These are phyloP conservation scores for Choiromyces venosus DNA, from an alignment of 495 filamentous ascomycete genomes.

Conservation along the genomic window DNA sequence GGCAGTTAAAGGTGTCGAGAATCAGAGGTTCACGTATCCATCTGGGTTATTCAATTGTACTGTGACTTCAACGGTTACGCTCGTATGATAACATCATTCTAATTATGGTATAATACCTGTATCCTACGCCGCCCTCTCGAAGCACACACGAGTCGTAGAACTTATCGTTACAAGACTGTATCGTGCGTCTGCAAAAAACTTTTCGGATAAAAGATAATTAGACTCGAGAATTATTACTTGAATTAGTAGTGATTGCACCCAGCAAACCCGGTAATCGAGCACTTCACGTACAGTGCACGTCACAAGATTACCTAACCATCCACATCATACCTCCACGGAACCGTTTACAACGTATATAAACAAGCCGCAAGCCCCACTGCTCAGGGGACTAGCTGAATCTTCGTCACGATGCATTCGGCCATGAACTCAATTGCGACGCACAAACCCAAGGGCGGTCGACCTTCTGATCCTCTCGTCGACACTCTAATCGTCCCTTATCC, in stretches of 20 bases:
- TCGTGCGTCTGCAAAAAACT: neutral
- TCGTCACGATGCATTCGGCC: neutral
- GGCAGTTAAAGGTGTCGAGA: no score
- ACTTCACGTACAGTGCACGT: neutral
- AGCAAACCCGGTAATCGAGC: neutral
- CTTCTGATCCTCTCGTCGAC: neutral
- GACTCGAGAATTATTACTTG: no score
- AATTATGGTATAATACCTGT: neutral
- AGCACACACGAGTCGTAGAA: neutral
- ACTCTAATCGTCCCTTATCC: neutral
- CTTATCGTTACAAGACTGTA: neutral
- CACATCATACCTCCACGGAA: neutral
- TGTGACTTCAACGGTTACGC: neutral
- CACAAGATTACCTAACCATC: neutral
- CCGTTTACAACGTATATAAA: conserved; percentile 4
- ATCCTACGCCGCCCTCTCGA: neutral
- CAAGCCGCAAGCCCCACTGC: neutral
- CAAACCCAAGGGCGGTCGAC: neutral
- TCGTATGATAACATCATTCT: neutral
- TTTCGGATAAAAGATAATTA: no score
- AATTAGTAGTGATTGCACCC: neutral
- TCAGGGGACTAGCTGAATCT: neutral
- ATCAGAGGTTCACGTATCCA: neutral
- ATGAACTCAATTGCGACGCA: neutral
- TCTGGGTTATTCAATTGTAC: neutral